Evolutionary conservation across 208 protist species (phyloP).

Genomic region (Leishmania braziliensis): DNA sequence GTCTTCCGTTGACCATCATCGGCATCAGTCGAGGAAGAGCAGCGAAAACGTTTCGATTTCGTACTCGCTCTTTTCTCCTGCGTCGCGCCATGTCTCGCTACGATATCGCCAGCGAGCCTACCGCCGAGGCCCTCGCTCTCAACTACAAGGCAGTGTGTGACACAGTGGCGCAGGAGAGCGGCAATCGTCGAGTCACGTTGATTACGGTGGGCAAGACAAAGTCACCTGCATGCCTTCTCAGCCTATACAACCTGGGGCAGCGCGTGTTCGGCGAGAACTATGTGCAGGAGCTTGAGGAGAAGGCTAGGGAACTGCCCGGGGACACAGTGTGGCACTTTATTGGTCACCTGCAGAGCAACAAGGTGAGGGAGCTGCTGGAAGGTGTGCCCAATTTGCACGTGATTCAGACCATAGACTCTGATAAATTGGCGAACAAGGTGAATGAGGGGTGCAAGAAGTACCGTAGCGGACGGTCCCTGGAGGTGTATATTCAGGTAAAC

Average conservation of each 20-base stretch:
- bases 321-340: constrained; percentile 98
- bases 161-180: constrained; percentile 42
- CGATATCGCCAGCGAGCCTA: constrained; percentile 65
- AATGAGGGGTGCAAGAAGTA: constrained; percentile 72
- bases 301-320: constrained; percentile 70
- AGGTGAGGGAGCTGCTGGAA: constrained; percentile 88
- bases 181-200: constrained; percentile 42
- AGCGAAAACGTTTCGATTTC: constrained; percentile 16
- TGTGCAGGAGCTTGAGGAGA: constrained; percentile 94
- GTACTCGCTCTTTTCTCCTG: constrained; percentile 4
- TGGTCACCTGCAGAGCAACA: constrained; percentile 98
- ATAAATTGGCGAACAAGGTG: constrained; percentile 91
- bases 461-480: constrained; percentile 57
- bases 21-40: neutral
- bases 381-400: constrained; percentile 59
- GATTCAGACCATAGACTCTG: constrained; percentile 94
- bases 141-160: constrained; percentile 57
- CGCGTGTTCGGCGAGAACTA: constrained; percentile 97
- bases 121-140: constrained; percentile 42
- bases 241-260: constrained; percentile 65
- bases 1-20: neutral
- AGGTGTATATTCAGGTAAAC: constrained; percentile 95
- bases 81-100: constrained; percentile 47
- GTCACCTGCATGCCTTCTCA: constrained; percentile 60
- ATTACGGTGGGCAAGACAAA: constrained; percentile 88